These are phyloP conservation scores for Linum tenue DNA, from an alignment of 345 rosid genomes.

Conservation along the genomic window DNA sequence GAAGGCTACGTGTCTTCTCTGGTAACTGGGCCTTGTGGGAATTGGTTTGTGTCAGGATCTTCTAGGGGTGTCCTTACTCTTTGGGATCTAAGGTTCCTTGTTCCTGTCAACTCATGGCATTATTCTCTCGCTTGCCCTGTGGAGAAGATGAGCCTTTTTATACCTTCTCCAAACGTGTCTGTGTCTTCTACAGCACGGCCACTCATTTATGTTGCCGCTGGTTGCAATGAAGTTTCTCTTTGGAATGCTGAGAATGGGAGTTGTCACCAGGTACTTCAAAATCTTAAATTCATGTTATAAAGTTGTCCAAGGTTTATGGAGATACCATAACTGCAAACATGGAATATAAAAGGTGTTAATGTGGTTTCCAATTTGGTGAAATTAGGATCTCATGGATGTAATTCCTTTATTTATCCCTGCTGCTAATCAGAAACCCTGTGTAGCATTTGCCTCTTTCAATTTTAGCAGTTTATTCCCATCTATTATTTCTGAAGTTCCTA, in stretches of 20 bases:
- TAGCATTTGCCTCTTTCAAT: too few species aligned
- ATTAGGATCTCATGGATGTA: background rate
- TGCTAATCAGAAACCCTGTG: too few species aligned
- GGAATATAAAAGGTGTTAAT: background rate
- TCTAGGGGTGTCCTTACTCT: constrained; percentile 95
- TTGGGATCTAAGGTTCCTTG: constrained; percentile 93
- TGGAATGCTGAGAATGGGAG: constrained; percentile 95
- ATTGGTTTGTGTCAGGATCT: constrained; percentile 96
- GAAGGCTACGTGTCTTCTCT: constrained; percentile 81
- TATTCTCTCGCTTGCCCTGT: constrained; percentile 72
- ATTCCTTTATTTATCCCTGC: background rate
- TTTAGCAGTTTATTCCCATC: too few species aligned
- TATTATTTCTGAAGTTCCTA: too few species aligned
- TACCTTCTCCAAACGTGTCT: constrained; percentile 51
- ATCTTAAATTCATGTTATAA: background rate
- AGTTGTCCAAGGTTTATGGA: background rate
- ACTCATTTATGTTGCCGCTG: constrained; percentile 82
- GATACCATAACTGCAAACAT: background rate
- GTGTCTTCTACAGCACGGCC: constrained; percentile 51
- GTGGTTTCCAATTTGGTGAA: background rate
- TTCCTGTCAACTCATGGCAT: constrained; percentile 91
- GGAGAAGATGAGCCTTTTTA: constrained; percentile 82
- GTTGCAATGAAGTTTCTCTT: constrained; percentile 82
- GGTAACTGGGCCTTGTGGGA: constrained; percentile 75
- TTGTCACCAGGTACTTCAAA: constrained; percentile 73